These are phyloP conservation scores for Thozetella sp. DNA, from an alignment of 495 filamentous ascomycete genomes.

Conservation along the genomic window DNA sequence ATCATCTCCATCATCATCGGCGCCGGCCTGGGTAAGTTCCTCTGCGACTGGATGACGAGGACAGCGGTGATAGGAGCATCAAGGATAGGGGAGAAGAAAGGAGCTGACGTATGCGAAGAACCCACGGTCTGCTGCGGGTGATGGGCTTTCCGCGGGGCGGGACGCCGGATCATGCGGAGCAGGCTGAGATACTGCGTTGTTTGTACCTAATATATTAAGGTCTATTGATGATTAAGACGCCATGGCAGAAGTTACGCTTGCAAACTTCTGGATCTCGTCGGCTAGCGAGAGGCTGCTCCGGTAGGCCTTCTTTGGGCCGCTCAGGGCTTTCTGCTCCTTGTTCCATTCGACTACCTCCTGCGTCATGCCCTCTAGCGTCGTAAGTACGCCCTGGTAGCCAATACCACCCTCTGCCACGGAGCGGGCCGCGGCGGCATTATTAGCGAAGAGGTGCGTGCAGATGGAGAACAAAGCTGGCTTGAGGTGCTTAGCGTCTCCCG, in stretches of 20 bases:
- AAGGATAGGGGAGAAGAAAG: background rate
- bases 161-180: background rate
- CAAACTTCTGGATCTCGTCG: conserved; percentile 34
- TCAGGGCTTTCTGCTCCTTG: conserved; percentile 22
- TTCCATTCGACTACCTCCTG: conserved; percentile 58
- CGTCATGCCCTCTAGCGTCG: conserved; percentile 55
- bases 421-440: conserved; percentile 43
- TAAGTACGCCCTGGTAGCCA: conserved; percentile 51
- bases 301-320: conserved; percentile 19
- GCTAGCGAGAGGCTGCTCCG: conserved; percentile 40
- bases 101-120: conserved; percentile 13
- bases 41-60: conserved; percentile 41
- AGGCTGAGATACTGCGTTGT: background rate
- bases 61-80: conserved; percentile 16
- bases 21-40: conserved; percentile 44
- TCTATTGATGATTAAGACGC: background rate
- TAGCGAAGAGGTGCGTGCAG: conserved; percentile 49
- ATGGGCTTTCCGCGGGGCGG: background rate
- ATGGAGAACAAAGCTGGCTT: conserved; percentile 57
- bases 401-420: conserved; percentile 48
- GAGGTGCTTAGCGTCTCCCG: conserved; percentile 46
- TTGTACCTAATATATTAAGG: background rate
- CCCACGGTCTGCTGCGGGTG: conserved; percentile 27
- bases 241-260: conserved; percentile 2
- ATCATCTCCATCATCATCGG: conserved; percentile 60